Conservation (phyloP, 495 filamentous ascomycete species). For the Neurospora sp. region DNA sequence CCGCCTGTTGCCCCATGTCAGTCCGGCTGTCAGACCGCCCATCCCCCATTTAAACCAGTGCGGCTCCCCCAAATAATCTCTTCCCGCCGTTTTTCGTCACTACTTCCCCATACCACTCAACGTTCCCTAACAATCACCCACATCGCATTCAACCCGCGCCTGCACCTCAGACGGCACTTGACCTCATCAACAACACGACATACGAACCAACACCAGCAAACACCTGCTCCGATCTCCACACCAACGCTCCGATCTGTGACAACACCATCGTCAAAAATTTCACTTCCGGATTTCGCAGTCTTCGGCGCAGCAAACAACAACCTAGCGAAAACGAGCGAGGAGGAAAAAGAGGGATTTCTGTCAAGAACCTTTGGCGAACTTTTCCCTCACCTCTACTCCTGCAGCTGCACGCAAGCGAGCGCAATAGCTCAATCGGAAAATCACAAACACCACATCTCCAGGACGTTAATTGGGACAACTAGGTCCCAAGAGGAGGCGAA, state of each 20-base stretch:
- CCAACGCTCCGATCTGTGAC: background rate
- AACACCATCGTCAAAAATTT: background rate
- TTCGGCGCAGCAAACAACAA: background rate
- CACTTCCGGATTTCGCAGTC: background rate
- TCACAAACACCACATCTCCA: background rate
- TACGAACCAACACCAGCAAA: background rate
- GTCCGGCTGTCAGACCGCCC: constrained; percentile 16
- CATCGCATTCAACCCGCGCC: constrained; percentile 4
- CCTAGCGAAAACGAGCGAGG: background rate
- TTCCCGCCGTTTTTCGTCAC: constrained; percentile 11
- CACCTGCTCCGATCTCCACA: background rate
- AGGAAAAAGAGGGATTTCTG: background rate
- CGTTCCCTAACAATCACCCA: constrained; percentile 15
- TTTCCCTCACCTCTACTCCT: background rate
- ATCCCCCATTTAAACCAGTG: constrained; percentile 27
- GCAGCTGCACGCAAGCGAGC: constrained; percentile 17
- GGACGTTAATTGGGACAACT: constrained; percentile 1
- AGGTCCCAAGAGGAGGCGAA: constrained; percentile 16
- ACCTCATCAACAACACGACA: background rate
- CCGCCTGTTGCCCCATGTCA: constrained; percentile 3
- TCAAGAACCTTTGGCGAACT: background rate
- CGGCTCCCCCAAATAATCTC: constrained; percentile 21
- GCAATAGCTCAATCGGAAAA: constrained; percentile 13
- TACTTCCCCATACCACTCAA: constrained; percentile 23
- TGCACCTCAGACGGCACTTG: constrained; percentile 5